These are phyloP conservation scores for Phytophthora multivora DNA, from an alignment of 352 stramenopile genomes.

Conservation along the genomic window DNA sequence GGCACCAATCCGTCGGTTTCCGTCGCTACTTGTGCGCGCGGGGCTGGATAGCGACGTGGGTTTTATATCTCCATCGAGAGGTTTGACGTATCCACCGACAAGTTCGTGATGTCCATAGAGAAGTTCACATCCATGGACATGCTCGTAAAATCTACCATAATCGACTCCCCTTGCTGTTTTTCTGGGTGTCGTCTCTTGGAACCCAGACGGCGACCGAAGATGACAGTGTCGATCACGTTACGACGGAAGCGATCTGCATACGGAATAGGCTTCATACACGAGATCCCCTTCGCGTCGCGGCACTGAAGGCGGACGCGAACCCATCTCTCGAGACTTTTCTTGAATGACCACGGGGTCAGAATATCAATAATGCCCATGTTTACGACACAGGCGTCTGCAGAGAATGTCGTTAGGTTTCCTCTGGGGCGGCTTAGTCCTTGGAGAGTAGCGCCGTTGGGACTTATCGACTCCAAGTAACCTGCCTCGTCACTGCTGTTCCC, in stretches of 20 bases:
- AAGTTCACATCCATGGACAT: constrained; percentile 52
- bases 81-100: constrained; percentile 52
- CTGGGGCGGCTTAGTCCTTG: constrained; percentile 28
- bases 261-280: constrained; percentile 77
- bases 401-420: constrained; percentile 48
- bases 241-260: constrained; percentile 87
- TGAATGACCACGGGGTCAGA: constrained; percentile 94
- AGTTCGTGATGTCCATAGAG: constrained; percentile 41
- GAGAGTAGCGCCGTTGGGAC: constrained; percentile 46
- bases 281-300: constrained; percentile 79
- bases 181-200: constrained; percentile 36
- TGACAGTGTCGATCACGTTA: constrained; percentile 85
- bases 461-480: constrained; percentile 64
- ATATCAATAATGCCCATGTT: constrained; percentile 99
- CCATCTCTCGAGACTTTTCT: constrained; percentile 93
- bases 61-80: constrained; percentile 52
- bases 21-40: constrained; percentile 11
- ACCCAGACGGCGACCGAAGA: constrained; percentile 64
- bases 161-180: constrained; percentile 62
- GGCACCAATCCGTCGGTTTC: constrained; percentile 23
- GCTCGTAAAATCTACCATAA: constrained; percentile 87
- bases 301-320: constrained; percentile 82
- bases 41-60: not conserved
- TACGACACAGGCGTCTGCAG: constrained; percentile 75
- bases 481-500: constrained; percentile 42